These are phyloP conservation scores for Microsporum ferrugineum DNA, from an alignment of 2,329 filamentous ascomycete genomes.

Conservation along the genomic window DNA sequence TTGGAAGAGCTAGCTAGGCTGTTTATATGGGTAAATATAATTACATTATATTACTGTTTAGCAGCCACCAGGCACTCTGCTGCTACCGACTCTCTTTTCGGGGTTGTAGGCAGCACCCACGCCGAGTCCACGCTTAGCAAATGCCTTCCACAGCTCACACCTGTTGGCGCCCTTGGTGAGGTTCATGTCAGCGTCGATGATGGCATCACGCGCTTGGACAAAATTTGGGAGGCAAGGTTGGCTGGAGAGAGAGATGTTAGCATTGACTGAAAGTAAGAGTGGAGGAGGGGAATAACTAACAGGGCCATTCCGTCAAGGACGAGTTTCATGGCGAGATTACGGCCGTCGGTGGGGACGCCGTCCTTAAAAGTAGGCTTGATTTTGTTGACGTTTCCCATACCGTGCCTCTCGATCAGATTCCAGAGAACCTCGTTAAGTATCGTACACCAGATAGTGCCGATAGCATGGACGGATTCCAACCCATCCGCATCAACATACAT, in stretches of 20 bases:
- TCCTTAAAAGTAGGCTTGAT: constrained; percentile 2
- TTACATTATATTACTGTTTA: background rate
- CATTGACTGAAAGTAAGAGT: background rate
- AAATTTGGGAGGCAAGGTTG: constrained; percentile 13
- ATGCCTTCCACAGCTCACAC: constrained; percentile 12
- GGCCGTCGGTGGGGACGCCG: constrained; percentile 11
- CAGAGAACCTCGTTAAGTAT: constrained; percentile 12
- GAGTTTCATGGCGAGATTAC: constrained; percentile 11
- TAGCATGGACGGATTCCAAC: constrained; percentile 6
- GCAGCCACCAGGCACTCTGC: background rate
- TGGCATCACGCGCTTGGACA: constrained; percentile 12
- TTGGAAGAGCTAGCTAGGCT: too few relatives aligned
- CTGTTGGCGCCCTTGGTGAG: constrained; percentile 9
- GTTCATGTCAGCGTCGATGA: constrained; percentile 11
- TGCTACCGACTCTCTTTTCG: background rate
- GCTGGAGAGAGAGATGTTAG: background rate
- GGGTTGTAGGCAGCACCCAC: background rate
- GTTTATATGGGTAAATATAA: too few relatives aligned
- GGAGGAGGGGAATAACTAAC: constrained; percentile 5
- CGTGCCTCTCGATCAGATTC: constrained; percentile 13
- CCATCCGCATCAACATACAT: constrained; percentile 8
- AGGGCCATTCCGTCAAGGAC: constrained; percentile 13
- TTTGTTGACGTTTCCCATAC: constrained; percentile 10
- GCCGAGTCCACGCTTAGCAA: constrained; percentile 12
- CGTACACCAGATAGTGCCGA: constrained; percentile 11